Conservation (phyloP, 352 stramenopile genomes). For the Globisporangium emineosum region DNA sequence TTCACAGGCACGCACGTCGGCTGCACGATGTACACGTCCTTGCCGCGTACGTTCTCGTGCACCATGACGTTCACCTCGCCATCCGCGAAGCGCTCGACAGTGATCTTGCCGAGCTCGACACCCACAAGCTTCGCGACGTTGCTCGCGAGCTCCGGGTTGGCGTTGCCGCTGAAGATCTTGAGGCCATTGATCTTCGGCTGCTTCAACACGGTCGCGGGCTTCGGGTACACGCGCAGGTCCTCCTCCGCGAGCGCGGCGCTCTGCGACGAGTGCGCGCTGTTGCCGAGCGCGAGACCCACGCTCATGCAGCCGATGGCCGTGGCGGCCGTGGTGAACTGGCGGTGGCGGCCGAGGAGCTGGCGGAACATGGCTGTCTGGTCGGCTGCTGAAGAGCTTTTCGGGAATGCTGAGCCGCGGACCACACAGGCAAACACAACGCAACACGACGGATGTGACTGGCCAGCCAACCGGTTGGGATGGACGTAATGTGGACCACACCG, state of each 20-base stretch:
- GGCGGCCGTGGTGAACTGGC: slow-evolving; percentile 41
- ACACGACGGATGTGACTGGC: slow-evolving; percentile 5
- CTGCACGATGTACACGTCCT: slow-evolving; percentile 99
- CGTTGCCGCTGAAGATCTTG: slow-evolving; percentile 98
- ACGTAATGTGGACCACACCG: neutral
- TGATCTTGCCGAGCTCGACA: slow-evolving; percentile 97
- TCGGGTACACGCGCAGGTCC: slow-evolving; percentile 35
- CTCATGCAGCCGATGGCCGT: slow-evolving; percentile 49
- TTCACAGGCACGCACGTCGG: slow-evolving; percentile 99
- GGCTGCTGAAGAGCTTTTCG: slow-evolving; percentile 7
- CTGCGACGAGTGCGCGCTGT: slow-evolving; percentile 22
- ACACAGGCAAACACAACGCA: neutral
- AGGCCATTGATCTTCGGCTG: slow-evolving; percentile 90
- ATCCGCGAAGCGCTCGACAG: slow-evolving; percentile 98
- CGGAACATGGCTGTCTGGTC: slow-evolving; percentile 51
- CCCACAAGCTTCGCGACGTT: slow-evolving; percentile 98
- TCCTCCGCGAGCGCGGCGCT: slow-evolving; percentile 50
- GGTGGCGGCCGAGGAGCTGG: slow-evolving; percentile 54
- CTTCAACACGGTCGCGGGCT: slow-evolving; percentile 66
- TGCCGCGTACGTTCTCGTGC: slow-evolving; percentile 99
- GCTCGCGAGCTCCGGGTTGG: slow-evolving; percentile 94
- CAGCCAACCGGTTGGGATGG: neutral
- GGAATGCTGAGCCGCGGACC: slow-evolving; percentile 2
- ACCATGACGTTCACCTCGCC: slow-evolving; percentile 99
- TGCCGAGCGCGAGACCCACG: slow-evolving; percentile 41